phyloP scores from a whole-genome alignment of 148 eudicot genomes.

The Pouteria glomerata region DNA sequence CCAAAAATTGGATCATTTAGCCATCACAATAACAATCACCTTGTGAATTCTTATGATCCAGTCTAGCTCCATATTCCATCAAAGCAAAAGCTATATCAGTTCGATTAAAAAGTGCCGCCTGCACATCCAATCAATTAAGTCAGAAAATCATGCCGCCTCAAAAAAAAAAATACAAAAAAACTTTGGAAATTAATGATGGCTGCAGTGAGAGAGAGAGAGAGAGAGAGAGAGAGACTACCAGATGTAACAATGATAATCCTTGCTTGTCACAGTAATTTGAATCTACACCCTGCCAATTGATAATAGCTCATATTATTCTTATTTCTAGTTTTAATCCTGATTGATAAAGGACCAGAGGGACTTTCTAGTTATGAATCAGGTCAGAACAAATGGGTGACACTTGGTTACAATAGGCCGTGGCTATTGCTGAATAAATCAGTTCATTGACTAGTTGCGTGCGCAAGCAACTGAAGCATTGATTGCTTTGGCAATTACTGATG shows the following conservation, averaged over 20 bases:
- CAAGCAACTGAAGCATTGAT: neutral
- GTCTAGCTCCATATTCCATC: slow-evolving; percentile 61
- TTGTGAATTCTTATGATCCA: slow-evolving; percentile 56
- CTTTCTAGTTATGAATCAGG: no score
- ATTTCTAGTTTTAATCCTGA: no score
- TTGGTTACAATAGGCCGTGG: neutral
- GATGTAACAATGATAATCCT: slow-evolving; percentile 62
- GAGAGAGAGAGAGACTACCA: slow-evolving; percentile 34
- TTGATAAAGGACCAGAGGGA: no score
- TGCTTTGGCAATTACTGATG: neutral
- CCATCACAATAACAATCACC: slow-evolving; percentile 25
- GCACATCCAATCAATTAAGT: slow-evolving; percentile 8
- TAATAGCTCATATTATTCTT: slow-evolving; percentile 4
- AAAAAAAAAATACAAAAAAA: neutral
- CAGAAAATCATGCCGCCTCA: neutral
- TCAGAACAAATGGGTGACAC: no score
- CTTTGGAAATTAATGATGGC: neutral
- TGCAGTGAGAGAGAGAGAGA: neutral
- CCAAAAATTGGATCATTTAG: neutral
- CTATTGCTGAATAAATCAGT: slow-evolving; percentile 1
- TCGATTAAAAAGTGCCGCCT: slow-evolving; percentile 70
- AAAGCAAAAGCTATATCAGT: slow-evolving; percentile 58
- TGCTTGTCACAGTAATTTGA: slow-evolving; percentile 69
- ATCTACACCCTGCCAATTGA: slow-evolving; percentile 55
- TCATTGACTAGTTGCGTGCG: neutral